Percentiles rank a stretch among this genome's conserved stretches.
Evolutionary conservation across 2,329 filamentous ascomycete species (phyloP).

Genomic region (Kalaharituber pfeilii): DNA sequence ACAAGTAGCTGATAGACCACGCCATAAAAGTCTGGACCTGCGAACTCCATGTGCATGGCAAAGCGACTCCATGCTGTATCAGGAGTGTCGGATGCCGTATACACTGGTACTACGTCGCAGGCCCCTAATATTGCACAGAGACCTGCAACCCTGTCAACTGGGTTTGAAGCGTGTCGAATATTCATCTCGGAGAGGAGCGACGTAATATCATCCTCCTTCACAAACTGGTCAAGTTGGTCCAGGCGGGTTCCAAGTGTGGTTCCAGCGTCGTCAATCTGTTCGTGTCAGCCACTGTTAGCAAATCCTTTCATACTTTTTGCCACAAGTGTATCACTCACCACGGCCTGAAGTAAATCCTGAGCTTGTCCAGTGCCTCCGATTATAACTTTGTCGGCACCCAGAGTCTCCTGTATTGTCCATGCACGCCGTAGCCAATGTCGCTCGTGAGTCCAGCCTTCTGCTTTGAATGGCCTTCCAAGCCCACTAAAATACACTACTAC

Average conservation of each 20-base stretch:
- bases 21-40: too few relatives aligned
- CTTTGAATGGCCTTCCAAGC: slow-evolving; percentile 1
- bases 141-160: not conserved
- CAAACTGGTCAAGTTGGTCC: not conserved
- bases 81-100: not conserved
- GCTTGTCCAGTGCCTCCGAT: not conserved
- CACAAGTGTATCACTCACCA: not conserved
- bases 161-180: not conserved
- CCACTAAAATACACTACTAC: slow-evolving; percentile 4
- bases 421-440: slow-evolving; percentile 2
- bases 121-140: not conserved
- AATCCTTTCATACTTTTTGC: not conserved
- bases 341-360: not conserved
- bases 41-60: too few relatives aligned
- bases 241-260: not conserved
- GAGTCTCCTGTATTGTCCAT: slow-evolving; percentile 5
- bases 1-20: too few relatives aligned
- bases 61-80: not conserved
- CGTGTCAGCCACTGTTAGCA: not conserved
- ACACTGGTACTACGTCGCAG: not conserved
- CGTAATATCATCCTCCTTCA: not conserved
- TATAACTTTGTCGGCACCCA: not conserved
- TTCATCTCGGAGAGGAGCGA: not conserved
- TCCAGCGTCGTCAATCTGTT: not conserved
- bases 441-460: not conserved